Evolutionary conservation across 1,284 basidiomycete species (phyloP), one percentile per base, ranked within the genome.

Genomic region (Lignosus rhinocerotis): DNA sequence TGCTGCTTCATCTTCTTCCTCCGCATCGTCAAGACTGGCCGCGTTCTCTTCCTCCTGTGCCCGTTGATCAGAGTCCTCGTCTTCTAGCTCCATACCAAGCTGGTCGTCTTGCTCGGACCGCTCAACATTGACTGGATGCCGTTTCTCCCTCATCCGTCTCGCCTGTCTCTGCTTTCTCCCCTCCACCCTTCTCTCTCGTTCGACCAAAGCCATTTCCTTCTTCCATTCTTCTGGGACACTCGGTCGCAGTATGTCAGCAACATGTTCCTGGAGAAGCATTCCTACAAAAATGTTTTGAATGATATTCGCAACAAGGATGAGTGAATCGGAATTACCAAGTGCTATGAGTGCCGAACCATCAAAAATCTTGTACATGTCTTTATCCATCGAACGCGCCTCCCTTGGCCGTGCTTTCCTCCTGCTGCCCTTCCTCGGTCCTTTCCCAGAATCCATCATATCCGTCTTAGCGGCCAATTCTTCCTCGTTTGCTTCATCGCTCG

Each of bases 301-400:
- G 3, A 42, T 31, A 11, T 16, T 16, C n/a, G 12, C 42, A 34
- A 21, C n/a, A 0, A 11, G 44, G 12, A 12, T 19, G 49, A 39
- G 16, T 30, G 43, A 43, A 42, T 17, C 2, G 21, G 11, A 71
- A 78, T 21, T 45, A 88, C 88, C 88, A 65, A 91, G 77, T 6
- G 82, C 86, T 72, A 91, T 77, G 44, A 91, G 77, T 2, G 87
- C 86, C 12, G 87, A 85, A 1, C 88, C 88, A 66, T 90, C 87
- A 61, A 90, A 77, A 2, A 81, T 76, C 66, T 81, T 88, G 69
- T 90, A 90, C 89, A 91, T 91, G 61, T 90, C 86, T 58, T 77
- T 78, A 10, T 59, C 50, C 48, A 59, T 60, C 21, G 51, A 45
- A 21, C 41, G 59, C 45, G 60, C 62, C 64, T 54, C 33, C 33